phyloP scores from a whole-genome alignment of 1,284 basidiomycete species.

The Hypsizygus ulmarius region DNA sequence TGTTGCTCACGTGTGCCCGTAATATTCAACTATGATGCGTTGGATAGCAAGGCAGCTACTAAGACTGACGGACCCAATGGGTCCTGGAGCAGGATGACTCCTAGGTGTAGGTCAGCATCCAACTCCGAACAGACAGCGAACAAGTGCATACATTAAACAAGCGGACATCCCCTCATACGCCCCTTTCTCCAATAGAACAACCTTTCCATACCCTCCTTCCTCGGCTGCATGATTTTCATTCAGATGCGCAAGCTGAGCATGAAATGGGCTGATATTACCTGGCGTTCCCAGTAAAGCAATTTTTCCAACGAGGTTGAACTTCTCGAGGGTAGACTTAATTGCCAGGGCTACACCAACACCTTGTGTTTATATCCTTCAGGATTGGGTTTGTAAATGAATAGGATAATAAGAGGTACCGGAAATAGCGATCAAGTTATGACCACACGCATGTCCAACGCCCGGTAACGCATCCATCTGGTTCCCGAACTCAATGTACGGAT shows the following conservation, averaged over 20 bases:
- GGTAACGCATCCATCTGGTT: conserved; percentile 56
- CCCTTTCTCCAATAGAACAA: conserved; percentile 56
- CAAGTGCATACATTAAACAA: conserved; percentile 53
- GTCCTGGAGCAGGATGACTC: conserved; percentile 65
- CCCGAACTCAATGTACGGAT: background rate
- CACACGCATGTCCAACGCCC: conserved; percentile 72
- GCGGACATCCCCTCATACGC: conserved; percentile 67
- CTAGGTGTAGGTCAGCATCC: conserved; percentile 27
- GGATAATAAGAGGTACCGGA: conserved; percentile 24
- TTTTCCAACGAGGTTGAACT: conserved; percentile 58
- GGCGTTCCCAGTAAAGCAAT: conserved; percentile 78
- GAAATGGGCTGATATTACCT: conserved; percentile 33
- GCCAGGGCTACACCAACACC: conserved; percentile 70
- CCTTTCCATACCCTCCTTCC: conserved; percentile 73
- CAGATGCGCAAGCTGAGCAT: background rate
- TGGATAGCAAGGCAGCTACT: conserved; percentile 53
- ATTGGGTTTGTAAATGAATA: background rate
- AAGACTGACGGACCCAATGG: conserved; percentile 50
- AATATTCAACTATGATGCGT: conserved; percentile 49
- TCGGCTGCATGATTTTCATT: conserved; percentile 45
- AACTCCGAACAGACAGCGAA: background rate
- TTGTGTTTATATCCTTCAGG: conserved; percentile 12
- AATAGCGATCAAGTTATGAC: conserved; percentile 78
- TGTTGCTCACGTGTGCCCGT: conserved; percentile 52
- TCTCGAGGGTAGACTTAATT: conserved; percentile 54